Evolutionary conservation across 345 rosid species (phyloP).

Genomic region (Theobroma cacao): DNA sequence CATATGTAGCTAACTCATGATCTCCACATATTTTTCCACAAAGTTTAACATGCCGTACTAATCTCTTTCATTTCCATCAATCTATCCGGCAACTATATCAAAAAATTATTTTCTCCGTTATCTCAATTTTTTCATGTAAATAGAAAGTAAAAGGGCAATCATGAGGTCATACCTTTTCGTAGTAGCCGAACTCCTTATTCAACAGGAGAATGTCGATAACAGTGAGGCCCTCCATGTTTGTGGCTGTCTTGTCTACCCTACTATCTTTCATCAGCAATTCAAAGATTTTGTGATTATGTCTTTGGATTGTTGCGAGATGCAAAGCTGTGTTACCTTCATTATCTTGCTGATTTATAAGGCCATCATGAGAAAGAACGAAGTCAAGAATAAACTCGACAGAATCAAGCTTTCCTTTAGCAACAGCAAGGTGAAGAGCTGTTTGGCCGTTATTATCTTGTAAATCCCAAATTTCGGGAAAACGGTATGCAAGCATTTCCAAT

Average conservation of each 20-base stretch:
- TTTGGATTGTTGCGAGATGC: constrained; percentile 21
- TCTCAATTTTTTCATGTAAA: too few species aligned
- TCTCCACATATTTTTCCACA: too few species aligned
- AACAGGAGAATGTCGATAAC: constrained; percentile 22
- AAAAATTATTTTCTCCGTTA: too few species aligned
- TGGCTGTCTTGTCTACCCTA: constrained; percentile 23
- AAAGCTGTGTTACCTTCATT: constrained; percentile 27
- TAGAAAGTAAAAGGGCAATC: not conserved
- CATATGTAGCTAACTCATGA: too few species aligned
- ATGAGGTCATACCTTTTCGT: not conserved
- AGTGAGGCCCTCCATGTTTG: constrained; percentile 20
- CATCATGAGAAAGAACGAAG: not conserved
- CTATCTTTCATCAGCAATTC: constrained; percentile 15
- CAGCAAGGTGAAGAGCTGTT: constrained; percentile 34
- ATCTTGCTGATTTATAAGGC: constrained; percentile 24
- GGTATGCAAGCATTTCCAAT: constrained; percentile 3
- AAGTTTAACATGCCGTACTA: too few species aligned
- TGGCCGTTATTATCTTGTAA: constrained; percentile 21
- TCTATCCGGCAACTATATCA: too few species aligned
- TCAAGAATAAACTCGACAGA: constrained; percentile 13
- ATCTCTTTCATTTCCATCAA: too few species aligned
- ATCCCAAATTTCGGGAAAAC: constrained; percentile 16
- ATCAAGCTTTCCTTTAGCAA: constrained; percentile 14
- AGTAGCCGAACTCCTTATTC: constrained; percentile 4
- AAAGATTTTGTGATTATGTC: constrained; percentile 4